Evolutionary conservation across 345 rosid species (phyloP).

Genomic region (Odontarrhena argentea): DNA sequence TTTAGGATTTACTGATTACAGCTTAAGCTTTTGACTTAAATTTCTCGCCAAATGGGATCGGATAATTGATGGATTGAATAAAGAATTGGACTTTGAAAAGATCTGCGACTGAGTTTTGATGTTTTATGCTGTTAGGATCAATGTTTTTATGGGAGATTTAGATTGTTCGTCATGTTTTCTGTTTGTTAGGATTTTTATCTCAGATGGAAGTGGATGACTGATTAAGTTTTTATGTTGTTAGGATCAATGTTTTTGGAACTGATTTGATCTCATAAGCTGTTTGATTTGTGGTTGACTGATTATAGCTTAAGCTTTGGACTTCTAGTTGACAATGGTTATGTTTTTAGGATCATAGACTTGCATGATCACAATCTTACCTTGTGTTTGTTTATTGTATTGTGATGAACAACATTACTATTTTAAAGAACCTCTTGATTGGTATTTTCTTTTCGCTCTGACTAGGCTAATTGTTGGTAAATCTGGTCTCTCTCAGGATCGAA

Average conservation of each 20-base stretch:
- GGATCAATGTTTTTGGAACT: too few relatives aligned
- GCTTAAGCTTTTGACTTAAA: background rate
- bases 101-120: background rate
- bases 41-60: conserved; percentile 7
- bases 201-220: too few relatives aligned
- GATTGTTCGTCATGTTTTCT: too few relatives aligned
- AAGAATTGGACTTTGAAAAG: background rate
- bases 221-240: too few relatives aligned
- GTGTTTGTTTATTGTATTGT: background rate
- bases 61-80: conserved; percentile 5
- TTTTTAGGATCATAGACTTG: conserved; percentile 5
- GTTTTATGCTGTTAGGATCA: background rate
- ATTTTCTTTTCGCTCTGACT: conserved; percentile 9
- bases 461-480: conserved; percentile 36
- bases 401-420: too few relatives aligned
- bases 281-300: too few relatives aligned
- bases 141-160: too few relatives aligned
- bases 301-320: too few relatives aligned
- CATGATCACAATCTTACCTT: background rate
- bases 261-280: too few relatives aligned
- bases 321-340: background rate
- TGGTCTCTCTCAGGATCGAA: conserved; percentile 57
- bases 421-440: too few relatives aligned
- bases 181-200: too few relatives aligned
- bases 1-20: background rate